phyloP scores from a whole-genome alignment of 2,329 filamentous ascomycete species.

The Blumeriella jaapii region DNA sequence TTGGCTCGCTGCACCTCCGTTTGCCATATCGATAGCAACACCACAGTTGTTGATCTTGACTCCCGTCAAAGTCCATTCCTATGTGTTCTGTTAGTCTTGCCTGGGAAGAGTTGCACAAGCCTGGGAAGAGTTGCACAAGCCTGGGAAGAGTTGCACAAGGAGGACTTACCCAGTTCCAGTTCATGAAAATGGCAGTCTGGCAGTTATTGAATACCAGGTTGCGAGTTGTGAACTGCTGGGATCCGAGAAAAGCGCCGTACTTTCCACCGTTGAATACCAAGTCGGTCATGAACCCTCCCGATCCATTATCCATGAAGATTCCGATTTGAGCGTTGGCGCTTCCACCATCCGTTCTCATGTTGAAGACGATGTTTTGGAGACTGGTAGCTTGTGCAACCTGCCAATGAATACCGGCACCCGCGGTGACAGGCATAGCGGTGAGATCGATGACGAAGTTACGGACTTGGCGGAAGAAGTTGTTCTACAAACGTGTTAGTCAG shows the following conservation, averaged over 20 bases:
- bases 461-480: slow-evolving; percentile 74
- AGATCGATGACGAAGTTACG: slow-evolving; percentile 75
- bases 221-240: slow-evolving; percentile 78
- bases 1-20: slow-evolving; percentile 47
- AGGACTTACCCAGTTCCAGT: slow-evolving; percentile 64
- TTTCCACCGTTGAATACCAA: slow-evolving; percentile 74
- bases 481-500: slow-evolving; percentile 18
- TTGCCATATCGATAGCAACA: slow-evolving; percentile 71
- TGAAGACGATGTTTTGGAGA: slow-evolving; percentile 70
- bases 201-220: slow-evolving; percentile 75
- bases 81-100: background rate
- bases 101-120: background rate
- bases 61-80: slow-evolving; percentile 65
- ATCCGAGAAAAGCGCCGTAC: slow-evolving; percentile 69
- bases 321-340: slow-evolving; percentile 58
- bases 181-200: slow-evolving; percentile 75
- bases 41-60: slow-evolving; percentile 61
- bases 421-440: slow-evolving; percentile 47
- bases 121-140: background rate
- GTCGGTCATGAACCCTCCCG: slow-evolving; percentile 74
- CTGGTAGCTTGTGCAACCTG: slow-evolving; percentile 76
- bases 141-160: background rate
- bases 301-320: slow-evolving; percentile 78
- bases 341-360: slow-evolving; percentile 59
- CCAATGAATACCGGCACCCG: slow-evolving; percentile 69